These are phyloP conservation scores for Glarea lozoyensis DNA, from an alignment of 495 filamentous ascomycete species.

Conservation along the genomic window DNA sequence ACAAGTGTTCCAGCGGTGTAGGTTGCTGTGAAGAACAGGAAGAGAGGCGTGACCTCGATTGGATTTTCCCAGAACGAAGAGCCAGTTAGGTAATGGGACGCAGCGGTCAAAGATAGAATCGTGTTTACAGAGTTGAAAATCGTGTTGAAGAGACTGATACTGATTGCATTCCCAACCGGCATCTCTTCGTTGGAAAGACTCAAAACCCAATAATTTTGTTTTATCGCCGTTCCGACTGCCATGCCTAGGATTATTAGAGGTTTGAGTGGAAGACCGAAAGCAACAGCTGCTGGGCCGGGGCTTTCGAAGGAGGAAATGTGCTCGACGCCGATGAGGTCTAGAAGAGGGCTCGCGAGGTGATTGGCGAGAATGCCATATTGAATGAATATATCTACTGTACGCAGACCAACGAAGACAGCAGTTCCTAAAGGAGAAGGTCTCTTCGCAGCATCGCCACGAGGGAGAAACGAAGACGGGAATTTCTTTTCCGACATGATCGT, in stretches of 20 bases:
- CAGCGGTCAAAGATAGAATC: slow-evolving; percentile 31
- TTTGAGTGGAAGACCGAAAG: slow-evolving; percentile 30
- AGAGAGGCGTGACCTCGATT: slow-evolving; percentile 11
- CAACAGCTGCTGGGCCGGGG: slow-evolving; percentile 24
- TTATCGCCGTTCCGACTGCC: slow-evolving; percentile 36
- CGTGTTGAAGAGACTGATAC: slow-evolving; percentile 35
- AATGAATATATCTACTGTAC: slow-evolving; percentile 44
- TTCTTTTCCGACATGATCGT: too few relatives aligned
- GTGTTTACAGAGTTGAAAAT: slow-evolving; percentile 36
- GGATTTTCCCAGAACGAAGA: not conserved
- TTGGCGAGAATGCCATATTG: slow-evolving; percentile 44
- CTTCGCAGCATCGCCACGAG: too few relatives aligned
- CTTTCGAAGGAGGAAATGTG: slow-evolving; percentile 21
- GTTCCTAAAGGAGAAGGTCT: slow-evolving; percentile 37
- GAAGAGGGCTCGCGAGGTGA: slow-evolving; percentile 24
- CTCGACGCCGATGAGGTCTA: slow-evolving; percentile 22
- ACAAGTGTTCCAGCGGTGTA: slow-evolving; percentile 38
- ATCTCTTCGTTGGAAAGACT: slow-evolving; percentile 35
- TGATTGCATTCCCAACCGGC: slow-evolving; percentile 23
- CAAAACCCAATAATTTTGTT: slow-evolving; percentile 40
- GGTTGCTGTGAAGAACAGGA: slow-evolving; percentile 31
- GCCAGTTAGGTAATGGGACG: slow-evolving; percentile 26
- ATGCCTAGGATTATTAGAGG: slow-evolving; percentile 37
- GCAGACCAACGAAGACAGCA: slow-evolving; percentile 46
- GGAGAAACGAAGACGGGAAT: too few relatives aligned